Evolutionary conservation across 768 basidiomycete species (phyloP).

Genomic region (Tulasnella sp.): DNA sequence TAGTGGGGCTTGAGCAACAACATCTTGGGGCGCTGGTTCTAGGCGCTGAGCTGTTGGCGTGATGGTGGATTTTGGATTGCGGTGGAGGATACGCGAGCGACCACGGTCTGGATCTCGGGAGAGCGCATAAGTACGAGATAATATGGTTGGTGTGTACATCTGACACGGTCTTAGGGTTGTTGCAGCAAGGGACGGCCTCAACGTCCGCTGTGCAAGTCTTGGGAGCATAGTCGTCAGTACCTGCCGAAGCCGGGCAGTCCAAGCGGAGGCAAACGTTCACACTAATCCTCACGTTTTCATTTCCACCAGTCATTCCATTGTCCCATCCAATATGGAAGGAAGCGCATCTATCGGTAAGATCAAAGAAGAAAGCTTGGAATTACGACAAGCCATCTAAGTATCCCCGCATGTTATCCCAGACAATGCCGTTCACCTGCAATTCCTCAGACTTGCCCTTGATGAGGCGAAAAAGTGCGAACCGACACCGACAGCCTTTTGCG

Average conservation of each 20-base stretch:
- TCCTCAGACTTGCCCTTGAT: conserved; percentile 52
- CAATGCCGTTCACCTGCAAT: conserved; percentile 28
- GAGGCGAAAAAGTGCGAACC: conserved; percentile 66
- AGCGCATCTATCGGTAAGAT: too few species aligned
- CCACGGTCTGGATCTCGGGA: conserved; percentile 4
- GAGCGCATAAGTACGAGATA: conserved; percentile 4
- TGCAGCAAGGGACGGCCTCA: background rate
- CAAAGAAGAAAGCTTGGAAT: too few species aligned
- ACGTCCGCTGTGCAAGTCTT: background rate
- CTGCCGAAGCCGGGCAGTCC: background rate
- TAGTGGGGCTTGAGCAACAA: background rate
- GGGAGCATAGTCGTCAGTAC: background rate
- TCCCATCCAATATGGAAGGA: too few species aligned
- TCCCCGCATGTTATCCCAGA: background rate
- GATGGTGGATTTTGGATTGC: background rate
- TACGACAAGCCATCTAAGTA: too few species aligned
- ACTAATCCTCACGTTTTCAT: too few species aligned
- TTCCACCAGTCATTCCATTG: too few species aligned
- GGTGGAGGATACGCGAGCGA: background rate
- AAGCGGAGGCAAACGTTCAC: background rate
- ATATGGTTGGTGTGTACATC: background rate
- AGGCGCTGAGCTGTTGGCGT: background rate
- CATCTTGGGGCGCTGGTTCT: background rate
- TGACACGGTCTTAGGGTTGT: background rate
- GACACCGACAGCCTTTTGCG: conserved; percentile 71